A percentile compares a stretch with the other conserved stretches of the same genome.
phyloP scores from a whole-genome alignment of 805 yeast species.

The Candida peoriensis region DNA sequence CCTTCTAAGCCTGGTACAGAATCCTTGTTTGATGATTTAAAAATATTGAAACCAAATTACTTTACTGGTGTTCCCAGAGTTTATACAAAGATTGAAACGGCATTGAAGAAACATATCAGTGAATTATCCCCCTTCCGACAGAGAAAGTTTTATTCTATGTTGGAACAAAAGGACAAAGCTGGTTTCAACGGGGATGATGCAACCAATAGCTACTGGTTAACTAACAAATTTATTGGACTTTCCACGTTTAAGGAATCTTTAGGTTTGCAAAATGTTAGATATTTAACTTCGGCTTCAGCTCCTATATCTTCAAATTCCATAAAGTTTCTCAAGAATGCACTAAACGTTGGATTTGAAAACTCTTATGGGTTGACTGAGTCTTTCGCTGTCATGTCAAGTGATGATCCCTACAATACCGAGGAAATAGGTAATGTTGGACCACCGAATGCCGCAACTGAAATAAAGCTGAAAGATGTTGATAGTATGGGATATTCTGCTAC shows the following conservation, averaged over 20 bases:
- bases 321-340: constrained; percentile 46
- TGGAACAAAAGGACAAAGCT: constrained; percentile 6
- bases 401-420: constrained; percentile 30
- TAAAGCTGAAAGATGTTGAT: constrained; percentile 49
- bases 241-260: constrained; percentile 36
- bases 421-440: constrained; percentile 40
- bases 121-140: constrained; percentile 8
- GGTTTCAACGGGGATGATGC: constrained; percentile 8
- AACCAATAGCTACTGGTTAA: constrained; percentile 7
- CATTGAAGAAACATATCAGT: constrained; percentile 28
- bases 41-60: constrained; percentile 39
- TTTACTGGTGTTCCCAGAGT: constrained; percentile 54
- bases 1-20: constrained; percentile 39
- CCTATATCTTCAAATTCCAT: constrained; percentile 53
- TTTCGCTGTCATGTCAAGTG: constrained; percentile 46
- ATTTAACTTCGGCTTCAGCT: constrained; percentile 47
- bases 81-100: constrained; percentile 47
- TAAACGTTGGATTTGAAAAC: constrained; percentile 39
- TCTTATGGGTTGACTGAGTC: constrained; percentile 65
- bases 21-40: constrained; percentile 47
- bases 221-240: constrained; percentile 9
- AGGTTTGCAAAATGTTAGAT: constrained; percentile 34
- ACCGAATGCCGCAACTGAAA: constrained; percentile 46
- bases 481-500: constrained; percentile 38
- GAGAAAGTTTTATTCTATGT: constrained; percentile 14